Evolutionary conservation across 2,329 filamentous ascomycete genomes (phyloP), one percentile per base, ranked within the genome.

Genomic region (Arthrobotrys musiformis): DNA sequence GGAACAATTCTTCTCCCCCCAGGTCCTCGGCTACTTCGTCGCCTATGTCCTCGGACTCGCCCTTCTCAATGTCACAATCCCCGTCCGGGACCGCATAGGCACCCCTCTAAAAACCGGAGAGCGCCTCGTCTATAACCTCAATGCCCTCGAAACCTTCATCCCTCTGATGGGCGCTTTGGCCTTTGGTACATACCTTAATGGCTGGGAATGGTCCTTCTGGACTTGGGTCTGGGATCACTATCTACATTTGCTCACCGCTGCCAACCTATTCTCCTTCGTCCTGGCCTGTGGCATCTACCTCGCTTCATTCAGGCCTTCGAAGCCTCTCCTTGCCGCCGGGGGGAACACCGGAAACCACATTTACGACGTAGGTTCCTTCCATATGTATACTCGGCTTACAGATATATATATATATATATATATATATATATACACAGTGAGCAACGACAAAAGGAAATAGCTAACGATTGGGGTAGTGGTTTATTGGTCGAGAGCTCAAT

Each of bases 401-500:
- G n/a, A n/a, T n/a, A n/a, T n/a, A n/a, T n/a, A n/a, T n/a, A n/a
- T n/a, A n/a, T n/a, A n/a, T n/a, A n/a, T n/a, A n/a, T n/a, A n/a
- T n/a, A n/a, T n/a, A n/a, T n/a, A n/a, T n/a, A n/a, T n/a, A n/a
- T n/a, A n/a, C 2, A 24, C 17, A 5, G 11, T 22, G 46, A 24
- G 19, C 6, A 4, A 37, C 13, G 17, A n/a, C n/a, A n/a, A n/a
- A n/a, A n/a, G n/a, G n/a, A n/a, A n/a, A n/a, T n/a, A 4, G 4
- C 54, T 60, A 60, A 60, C 30, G 6, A 2, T 26, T 26, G 2
- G 11, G n/a, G 28, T 26, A 79, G 67, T 98, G 93, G 90, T 98
- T 93, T 85, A 97, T 98, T 79, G 94, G 94, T 19, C 92, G 94
- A 28, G 94, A 98, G 84, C 89, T 98, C 77, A 98, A 98, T 84